phyloP scores from a whole-genome alignment of 257 asterid species.

The Solanum chilense region DNA sequence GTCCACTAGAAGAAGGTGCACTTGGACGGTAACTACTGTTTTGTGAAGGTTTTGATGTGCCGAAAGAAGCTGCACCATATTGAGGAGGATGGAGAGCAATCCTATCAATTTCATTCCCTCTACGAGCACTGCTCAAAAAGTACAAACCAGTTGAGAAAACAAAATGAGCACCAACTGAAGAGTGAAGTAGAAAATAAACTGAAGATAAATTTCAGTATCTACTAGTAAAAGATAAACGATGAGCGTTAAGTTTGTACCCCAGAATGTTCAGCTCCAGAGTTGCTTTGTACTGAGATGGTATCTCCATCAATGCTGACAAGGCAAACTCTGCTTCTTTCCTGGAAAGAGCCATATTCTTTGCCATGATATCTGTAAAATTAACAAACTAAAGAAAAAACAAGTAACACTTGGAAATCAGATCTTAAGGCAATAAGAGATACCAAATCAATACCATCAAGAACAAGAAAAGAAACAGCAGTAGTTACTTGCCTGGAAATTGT shows the following conservation, averaged over 20 bases:
- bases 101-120: slow-evolving; percentile 66
- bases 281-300: slow-evolving; percentile 90
- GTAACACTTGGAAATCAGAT: not conserved
- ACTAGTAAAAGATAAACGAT: not conserved
- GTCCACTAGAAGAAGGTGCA: slow-evolving; percentile 42
- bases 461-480: not conserved
- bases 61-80: slow-evolving; percentile 48
- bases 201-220: not conserved
- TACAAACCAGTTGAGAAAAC: slow-evolving; percentile 1
- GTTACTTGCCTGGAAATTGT: slow-evolving; percentile 74
- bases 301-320: slow-evolving; percentile 91
- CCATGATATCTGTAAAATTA: slow-evolving; percentile 85
- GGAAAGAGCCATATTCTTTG: slow-evolving; percentile 49
- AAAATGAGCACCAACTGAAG: not conserved
- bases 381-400: slow-evolving; percentile 47
- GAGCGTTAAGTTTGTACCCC: slow-evolving; percentile 34
- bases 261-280: slow-evolving; percentile 82
- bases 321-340: slow-evolving; percentile 95
- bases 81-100: slow-evolving; percentile 80
- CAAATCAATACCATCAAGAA: not conserved
- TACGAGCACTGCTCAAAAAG: slow-evolving; percentile 39
- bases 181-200: not conserved
- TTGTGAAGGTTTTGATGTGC: slow-evolving; percentile 44
- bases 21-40: slow-evolving; percentile 46
- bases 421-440: not conserved